Base-by-base conservation (phyloP, 2,329 filamentous ascomycete genomes). In the Alternaria rosae region DNA sequence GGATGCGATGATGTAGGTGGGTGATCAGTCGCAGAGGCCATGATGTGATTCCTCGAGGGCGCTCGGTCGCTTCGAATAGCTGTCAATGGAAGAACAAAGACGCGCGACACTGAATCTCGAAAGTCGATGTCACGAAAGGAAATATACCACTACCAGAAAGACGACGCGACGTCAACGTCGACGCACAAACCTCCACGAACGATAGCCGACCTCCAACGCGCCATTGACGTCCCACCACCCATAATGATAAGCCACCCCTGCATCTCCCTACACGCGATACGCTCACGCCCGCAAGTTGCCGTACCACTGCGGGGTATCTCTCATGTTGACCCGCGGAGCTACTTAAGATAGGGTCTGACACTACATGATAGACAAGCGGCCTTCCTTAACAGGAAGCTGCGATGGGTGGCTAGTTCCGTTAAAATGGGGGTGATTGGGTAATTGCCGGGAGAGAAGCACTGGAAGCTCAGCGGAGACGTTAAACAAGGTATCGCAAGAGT, bases 321-420 rank as follows among this genome's bases (percentile, higher is more conserved):
- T 42, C 30, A 38, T 15, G 44, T 50, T 60, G 61, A 68, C 62
- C 63, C 45, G 60, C 58, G 48, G 61, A 38, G n/a, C 20, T 44
- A 42, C 35, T 58, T 42, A 52, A 58, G 63, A 69, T 67, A 70
- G 58, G 64, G 20, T 51, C 47, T 35, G 54, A 60, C 52, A 54
- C 52, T 56, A 45, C 62, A 64, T 65, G 64, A 65, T 68, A 45
- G 62, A 64, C 62, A 64, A 30, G 5, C 12, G 25, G 21, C 25
- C 51, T 68, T 47, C 70, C 69, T n/a, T 41, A 71, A 64, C 21
- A 63, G 70, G 70, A 70, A 73, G 70, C 66, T 69, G 59, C 32
- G n/a, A 48, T 54, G 23, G 21, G 35, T n/a, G 38, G 52, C n/a
- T 45, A n/a, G 9, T 35, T 41, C 41, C 25, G 30, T 38, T 38